phyloP scores from a whole-genome alignment of 2,329 filamentous ascomycete genomes.

The Penicillium thymicola region DNA sequence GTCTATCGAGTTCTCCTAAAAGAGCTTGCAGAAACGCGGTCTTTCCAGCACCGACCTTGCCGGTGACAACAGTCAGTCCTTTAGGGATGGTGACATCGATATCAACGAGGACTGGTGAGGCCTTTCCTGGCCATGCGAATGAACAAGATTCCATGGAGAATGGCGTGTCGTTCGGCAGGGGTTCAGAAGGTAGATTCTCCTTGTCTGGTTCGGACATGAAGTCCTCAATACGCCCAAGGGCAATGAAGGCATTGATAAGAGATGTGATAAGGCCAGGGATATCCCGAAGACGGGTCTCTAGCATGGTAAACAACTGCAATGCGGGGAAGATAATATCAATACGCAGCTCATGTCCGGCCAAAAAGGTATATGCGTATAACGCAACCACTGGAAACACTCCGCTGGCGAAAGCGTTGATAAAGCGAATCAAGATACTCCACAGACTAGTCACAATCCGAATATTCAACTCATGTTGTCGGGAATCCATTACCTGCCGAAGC shows the following conservation, averaged over 20 bases:
- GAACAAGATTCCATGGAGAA: slow-evolving; percentile 58
- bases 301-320: slow-evolving; percentile 72
- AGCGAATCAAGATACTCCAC: slow-evolving; percentile 61
- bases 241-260: slow-evolving; percentile 77
- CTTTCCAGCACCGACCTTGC: slow-evolving; percentile 64
- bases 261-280: slow-evolving; percentile 72
- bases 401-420: slow-evolving; percentile 68
- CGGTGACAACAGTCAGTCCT: slow-evolving; percentile 60
- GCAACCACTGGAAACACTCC: slow-evolving; percentile 75
- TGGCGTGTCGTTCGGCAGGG: slow-evolving; percentile 28
- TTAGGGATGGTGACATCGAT: slow-evolving; percentile 54
- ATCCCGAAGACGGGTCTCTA: slow-evolving; percentile 70
- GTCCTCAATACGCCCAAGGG: slow-evolving; percentile 73
- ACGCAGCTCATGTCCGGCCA: slow-evolving; percentile 64
- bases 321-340: slow-evolving; percentile 86
- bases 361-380: slow-evolving; percentile 74
- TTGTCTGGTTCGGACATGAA: slow-evolving; percentile 88
- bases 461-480: slow-evolving; percentile 65
- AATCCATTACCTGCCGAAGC: slow-evolving; percentile 66
- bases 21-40: slow-evolving; percentile 59
- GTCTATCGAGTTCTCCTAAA: slow-evolving; percentile 57
- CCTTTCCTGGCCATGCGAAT: slow-evolving; percentile 74
- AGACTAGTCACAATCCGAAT: slow-evolving; percentile 62
- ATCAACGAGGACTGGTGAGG: slow-evolving; percentile 53
- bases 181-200: slow-evolving; percentile 55